Evolutionary conservation across 2,329 filamentous ascomycete species (phyloP).

Genomic region (Fusarium torreyae): DNA sequence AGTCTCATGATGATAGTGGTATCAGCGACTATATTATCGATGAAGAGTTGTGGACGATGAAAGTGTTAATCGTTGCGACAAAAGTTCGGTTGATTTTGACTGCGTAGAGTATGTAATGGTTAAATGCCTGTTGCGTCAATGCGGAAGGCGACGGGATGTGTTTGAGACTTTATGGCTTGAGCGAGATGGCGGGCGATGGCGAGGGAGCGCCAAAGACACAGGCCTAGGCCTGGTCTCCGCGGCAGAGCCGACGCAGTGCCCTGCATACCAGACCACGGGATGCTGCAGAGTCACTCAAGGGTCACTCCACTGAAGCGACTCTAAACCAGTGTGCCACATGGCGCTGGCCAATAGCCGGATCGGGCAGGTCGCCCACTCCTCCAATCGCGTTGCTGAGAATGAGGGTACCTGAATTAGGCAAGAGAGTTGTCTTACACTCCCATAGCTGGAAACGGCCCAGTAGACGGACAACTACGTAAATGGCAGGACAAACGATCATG

Average conservation of each 20-base stretch:
- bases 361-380: slow-evolving; percentile 27
- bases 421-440: slow-evolving; percentile 23
- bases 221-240: slow-evolving; percentile 11
- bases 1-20: slow-evolving; percentile 73
- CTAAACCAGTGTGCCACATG: slow-evolving; percentile 33
- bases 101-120: slow-evolving; percentile 9
- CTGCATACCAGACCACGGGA: slow-evolving; percentile 26
- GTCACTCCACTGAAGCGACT: slow-evolving; percentile 37
- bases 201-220: neutral
- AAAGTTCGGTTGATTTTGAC: slow-evolving; percentile 7
- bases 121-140: slow-evolving; percentile 30
- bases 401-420: slow-evolving; percentile 25
- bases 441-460: neutral
- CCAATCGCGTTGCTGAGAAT: slow-evolving; percentile 35
- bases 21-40: slow-evolving; percentile 6
- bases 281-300: slow-evolving; percentile 11
- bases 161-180: slow-evolving; percentile 33
- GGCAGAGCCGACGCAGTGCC: slow-evolving; percentile 28
- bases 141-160: slow-evolving; percentile 20
- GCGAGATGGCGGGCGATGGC: slow-evolving; percentile 22
- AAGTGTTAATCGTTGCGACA: slow-evolving; percentile 11
- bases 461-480: slow-evolving; percentile 19
- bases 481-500: slow-evolving; percentile 18
- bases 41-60: neutral
- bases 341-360: slow-evolving; percentile 23